Evolutionary conservation across 805 yeast genomes (phyloP).

Genomic region (Wickerhamiella spandovensis): DNA sequence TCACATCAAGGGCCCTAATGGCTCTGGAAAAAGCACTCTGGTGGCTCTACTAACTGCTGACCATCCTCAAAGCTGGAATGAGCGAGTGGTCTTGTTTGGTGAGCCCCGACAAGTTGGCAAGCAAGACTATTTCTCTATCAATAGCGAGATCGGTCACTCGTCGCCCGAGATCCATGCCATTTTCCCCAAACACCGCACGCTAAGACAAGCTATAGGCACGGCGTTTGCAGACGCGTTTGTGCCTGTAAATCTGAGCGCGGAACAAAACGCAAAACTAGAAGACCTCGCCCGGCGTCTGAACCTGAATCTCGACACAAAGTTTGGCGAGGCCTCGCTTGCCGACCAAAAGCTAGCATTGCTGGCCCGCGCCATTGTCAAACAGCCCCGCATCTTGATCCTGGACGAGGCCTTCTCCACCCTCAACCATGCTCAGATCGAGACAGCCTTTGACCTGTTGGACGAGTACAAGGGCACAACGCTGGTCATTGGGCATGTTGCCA

Average conservation of each 20-base stretch:
- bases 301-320: constrained; percentile 31
- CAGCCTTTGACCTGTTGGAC: constrained; percentile 39
- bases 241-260: constrained; percentile 33
- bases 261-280: constrained; percentile 30
- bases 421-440: constrained; percentile 48
- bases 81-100: constrained; percentile 49
- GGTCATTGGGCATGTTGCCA: constrained; percentile 68
- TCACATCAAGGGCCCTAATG: constrained; percentile 84
- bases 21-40: constrained; percentile 86
- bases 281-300: constrained; percentile 36
- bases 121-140: constrained; percentile 64
- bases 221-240: constrained; percentile 60
- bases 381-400: constrained; percentile 64
- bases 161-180: constrained; percentile 89
- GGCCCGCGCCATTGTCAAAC: constrained; percentile 61
- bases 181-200: constrained; percentile 47
- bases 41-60: constrained; percentile 79
- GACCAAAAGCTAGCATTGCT: constrained; percentile 70
- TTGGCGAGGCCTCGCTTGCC: constrained; percentile 47
- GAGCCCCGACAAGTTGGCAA: constrained; percentile 59
- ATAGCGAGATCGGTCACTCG: constrained; percentile 66
- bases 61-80: constrained; percentile 93
- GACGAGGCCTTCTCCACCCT: constrained; percentile 93
- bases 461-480: constrained; percentile 60
- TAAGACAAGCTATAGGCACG: constrained; percentile 47